Base-by-base conservation (phyloP, 2,329 filamentous ascomycete species). In the Cercospora beticola region DNA sequence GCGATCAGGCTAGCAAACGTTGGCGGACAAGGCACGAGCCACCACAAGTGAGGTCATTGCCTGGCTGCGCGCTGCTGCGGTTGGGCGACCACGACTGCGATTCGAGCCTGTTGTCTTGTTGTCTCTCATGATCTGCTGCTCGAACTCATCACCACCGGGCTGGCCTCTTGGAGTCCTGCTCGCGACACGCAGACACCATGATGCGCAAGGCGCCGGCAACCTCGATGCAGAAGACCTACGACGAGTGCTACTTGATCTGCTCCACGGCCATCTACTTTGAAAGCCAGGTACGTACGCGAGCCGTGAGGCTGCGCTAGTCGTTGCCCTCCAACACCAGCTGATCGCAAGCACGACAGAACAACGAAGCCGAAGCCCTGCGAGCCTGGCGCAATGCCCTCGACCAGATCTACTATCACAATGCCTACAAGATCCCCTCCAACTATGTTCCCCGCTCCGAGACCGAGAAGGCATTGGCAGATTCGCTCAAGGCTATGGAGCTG, bases 181-280 rank as follows among this genome's bases (percentile, higher is more conserved):
- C 31, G 31, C 58, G 40, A 49, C 30, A 65, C 65, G 28, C 28
- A 56, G 16, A 57, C 67, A 73, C 61, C 40, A 76, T 76, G 75
- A 71, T 75, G 70, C 72, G 74, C 77, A 83, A 83, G 79, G 89
- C 88, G 78, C 84, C 85, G 71, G 86, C 89, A 78, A 89, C 91
- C 81, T 89, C 89, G 71, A 88, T 97, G 80, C 94, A 98, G 83
- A 97, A 97, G 86, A 97, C 93, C 66, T 98, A 98, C 82, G 94
- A 98, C 83, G 93, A 98, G 81, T 94, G 92, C 81, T 97, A 97
- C 82, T 83, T 97, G 75, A 93, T 91, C 78, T 97, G 94, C 82
- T 97, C 94, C 14, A 98, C 94, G 1, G 94, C 94, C 46, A 92
- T 97, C 64, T 97, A 97, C 82, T 97, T 97, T 80, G 95, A 99